Percentiles rank a stretch among this genome's conserved stretches.
Evolutionary conservation across 1,139 yeast genomes (phyloP).

Genomic region (Suhomyces atakaporum): DNA sequence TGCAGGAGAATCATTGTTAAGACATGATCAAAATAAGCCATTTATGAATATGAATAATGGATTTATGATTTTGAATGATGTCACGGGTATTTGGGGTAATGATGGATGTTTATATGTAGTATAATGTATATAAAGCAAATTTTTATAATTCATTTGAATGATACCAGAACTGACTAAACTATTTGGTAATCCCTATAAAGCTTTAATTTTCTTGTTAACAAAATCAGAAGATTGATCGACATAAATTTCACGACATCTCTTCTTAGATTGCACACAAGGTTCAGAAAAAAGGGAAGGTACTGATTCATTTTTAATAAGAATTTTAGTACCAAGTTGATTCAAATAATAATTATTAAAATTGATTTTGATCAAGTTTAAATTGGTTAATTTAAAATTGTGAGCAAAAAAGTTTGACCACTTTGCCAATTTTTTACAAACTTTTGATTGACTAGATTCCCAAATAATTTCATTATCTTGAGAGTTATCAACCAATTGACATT

Average conservation of each 20-base stretch:
- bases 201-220: constrained; percentile 7
- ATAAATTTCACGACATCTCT: constrained; percentile 23
- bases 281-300: constrained; percentile 20
- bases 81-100: constrained; percentile 62
- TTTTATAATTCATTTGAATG: background rate
- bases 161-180: background rate
- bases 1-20: constrained; percentile 5
- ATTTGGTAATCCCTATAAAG: constrained; percentile 1
- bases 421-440: constrained; percentile 25
- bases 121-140: constrained; percentile 10
- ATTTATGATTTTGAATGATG: constrained; percentile 53
- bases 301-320: constrained; percentile 22
- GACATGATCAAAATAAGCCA: constrained; percentile 26
- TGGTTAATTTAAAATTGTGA: constrained; percentile 18
- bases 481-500: constrained; percentile 19
- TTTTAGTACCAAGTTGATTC: constrained; percentile 38
- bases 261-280: constrained; percentile 13
- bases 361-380: constrained; percentile 24
- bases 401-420: constrained; percentile 37
- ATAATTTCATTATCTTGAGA: constrained; percentile 25
- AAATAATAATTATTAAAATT: constrained; percentile 35
- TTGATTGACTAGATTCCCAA: constrained; percentile 31
- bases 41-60: constrained; percentile 51
- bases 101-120: constrained; percentile 70
- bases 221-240: constrained; percentile 3